Evolutionary conservation across 2,329 filamentous ascomycete species (phyloP), one percentile per base, ranked within the genome.

Genomic region (Monilinia polystroma): DNA sequence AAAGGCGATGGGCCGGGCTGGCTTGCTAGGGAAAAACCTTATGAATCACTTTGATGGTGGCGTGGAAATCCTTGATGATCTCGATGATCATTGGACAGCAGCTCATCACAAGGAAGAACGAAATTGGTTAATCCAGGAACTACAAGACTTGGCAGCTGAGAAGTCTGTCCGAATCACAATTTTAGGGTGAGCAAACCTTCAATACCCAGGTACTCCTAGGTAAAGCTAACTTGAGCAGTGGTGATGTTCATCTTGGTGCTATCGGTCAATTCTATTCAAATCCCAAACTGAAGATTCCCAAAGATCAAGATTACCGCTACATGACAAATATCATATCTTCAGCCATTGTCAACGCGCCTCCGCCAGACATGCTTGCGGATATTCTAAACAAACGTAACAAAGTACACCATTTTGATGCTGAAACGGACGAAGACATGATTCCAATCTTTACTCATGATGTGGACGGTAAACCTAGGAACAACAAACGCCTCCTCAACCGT

Each of bases 61-160:
- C 23, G 90, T 95, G 7, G 95, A 98, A 78, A 91, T 98, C 18
- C 81, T 96, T 38, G 93, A 97, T 75, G 93, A 96, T 73, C 80
- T 97, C 12, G 94, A 97, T 76, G 95, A 98, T 77, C 94, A 99
- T 76, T 99, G 95, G 95, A 97, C 94, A 0, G 92, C 94, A 49
- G 96, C 92, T 76, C 91, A 93, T 75, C 93, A 98, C 80, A 99
- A 98, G 77, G 84, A 87, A 35, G 95, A 99, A 79, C 87, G 95
- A 62, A 91, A 89, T 69, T 90, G 91, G 78, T 83, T 98, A 69
- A 87, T 99, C 52, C 90, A 95, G 76, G 93, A 97, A 73, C 81
- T 99, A 35, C 96, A 99, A 78, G 92, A 97, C 74, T 83, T 99
- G 68, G 93, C 96, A 11, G 92, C 92, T 29, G 92, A 95, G 76